phyloP scores from a whole-genome alignment of 768 basidiomycete species.

The Pleurotus ostreatus region DNA sequence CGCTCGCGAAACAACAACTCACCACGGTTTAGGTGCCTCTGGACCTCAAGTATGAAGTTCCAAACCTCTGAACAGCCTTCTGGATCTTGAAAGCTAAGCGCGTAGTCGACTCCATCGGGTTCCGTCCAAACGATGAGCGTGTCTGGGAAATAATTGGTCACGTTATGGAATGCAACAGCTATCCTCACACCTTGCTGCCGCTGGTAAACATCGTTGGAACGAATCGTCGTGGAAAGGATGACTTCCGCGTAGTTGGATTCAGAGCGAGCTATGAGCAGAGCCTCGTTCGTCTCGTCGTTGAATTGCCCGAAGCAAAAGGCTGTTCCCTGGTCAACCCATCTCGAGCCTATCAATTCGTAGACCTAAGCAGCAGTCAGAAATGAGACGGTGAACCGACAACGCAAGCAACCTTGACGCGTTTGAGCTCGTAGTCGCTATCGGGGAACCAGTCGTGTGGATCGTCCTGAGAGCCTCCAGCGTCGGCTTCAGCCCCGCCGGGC shows the following conservation, averaged over 20 bases:
- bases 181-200: slow-evolving; percentile 70
- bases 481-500: slow-evolving; percentile 24
- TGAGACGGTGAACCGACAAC: too few species aligned
- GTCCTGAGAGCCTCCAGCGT: slow-evolving; percentile 38
- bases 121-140: slow-evolving; percentile 99
- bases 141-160: slow-evolving; percentile 43
- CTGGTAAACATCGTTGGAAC: slow-evolving; percentile 81
- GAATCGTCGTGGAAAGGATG: slow-evolving; percentile 77
- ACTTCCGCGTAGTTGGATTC: slow-evolving; percentile 69
- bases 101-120: slow-evolving; percentile 90
- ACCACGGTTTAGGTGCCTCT: slow-evolving; percentile 77
- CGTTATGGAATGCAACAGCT: slow-evolving; percentile 8
- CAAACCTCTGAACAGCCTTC: slow-evolving; percentile 96
- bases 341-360: slow-evolving; percentile 86
- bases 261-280: slow-evolving; percentile 78
- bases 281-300: slow-evolving; percentile 71
- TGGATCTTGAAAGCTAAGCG: slow-evolving; percentile 93
- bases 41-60: slow-evolving; percentile 93
- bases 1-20: slow-evolving; percentile 19
- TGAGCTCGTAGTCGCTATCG: slow-evolving; percentile 69
- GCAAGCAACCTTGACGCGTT: slow-evolving; percentile 73
- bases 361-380: slow-evolving; percentile 48
- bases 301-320: slow-evolving; percentile 94
- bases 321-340: slow-evolving; percentile 96
- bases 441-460: slow-evolving; percentile 59